Evolutionary conservation across 352 stramenopile genomes (phyloP), one percentile per base, ranked within the genome.

Genomic region (Phytopythium mirpurense): DNA sequence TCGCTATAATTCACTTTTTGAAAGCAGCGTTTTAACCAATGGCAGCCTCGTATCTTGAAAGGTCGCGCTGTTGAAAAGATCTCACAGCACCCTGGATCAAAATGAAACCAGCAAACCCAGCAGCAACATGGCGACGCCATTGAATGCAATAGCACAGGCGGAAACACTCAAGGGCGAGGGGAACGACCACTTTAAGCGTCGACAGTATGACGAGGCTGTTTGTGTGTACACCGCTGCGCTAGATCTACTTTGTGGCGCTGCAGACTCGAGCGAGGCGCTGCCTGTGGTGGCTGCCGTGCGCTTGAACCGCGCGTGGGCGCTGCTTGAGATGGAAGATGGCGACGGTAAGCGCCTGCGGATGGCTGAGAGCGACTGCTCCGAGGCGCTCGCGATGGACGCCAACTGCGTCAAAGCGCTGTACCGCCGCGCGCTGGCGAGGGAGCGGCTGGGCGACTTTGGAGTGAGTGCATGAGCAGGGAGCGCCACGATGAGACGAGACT

Each of bases 401-500:
- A 55, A 44, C 5, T 89, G 90, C 59, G 72, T 97, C 31, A 98
- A 98, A 66, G 92, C 89, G 0, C 68, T 91, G 7, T 98, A 97
- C 56, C 71, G 94, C 9, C 72, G 90, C 29, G 88, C 88, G 1
- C 44, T 93, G 16, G 87, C 83, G 8, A 65, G 77, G 48, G 74
- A 93, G 31, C 78, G 73, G 26, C 53, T 97, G 37, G 77, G 75
- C 15, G 74, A 94, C 23, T 56, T 68, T 15, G 68, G 69, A 70
- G 74, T 87, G 59, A 18, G 42, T n/a, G 29, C 29, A 5, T 5
- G 9, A 9, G 29, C 29, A 24, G 23, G 37, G 37, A 2, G 18
- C 18, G 37, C 29, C 29, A 32, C 29, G 29, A 32, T 5, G 29
- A 9, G 29, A n/a, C n/a, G 29, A 32, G 29, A 32, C 29, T 14